Base-by-base conservation (phyloP, 108 stramenopile species). In the Cyclostephanos invisitatus region DNA sequence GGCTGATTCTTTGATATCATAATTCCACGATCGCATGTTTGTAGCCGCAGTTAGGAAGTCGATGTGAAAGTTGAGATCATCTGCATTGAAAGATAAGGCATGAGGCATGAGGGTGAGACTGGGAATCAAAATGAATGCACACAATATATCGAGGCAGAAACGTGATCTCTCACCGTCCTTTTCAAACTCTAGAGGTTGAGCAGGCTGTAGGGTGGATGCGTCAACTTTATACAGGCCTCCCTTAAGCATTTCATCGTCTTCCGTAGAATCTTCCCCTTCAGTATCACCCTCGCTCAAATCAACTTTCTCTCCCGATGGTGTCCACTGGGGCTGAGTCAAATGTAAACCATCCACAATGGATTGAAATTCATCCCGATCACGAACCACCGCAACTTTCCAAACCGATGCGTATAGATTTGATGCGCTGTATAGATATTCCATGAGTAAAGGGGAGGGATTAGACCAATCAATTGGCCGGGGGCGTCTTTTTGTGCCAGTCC, bases 401-500 rank as follows among this genome's bases (percentile, higher is more conserved):
- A 83, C 74, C 6, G 68, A 50, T 7, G 93, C 93, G 62, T 88
- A 91, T 24, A 94, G 75, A 46, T 78, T 87, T 15, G 93, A 90
- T 28, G 85, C 87, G 58, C 86, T 61, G 51, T 75, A 71, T 58
- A 94, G 58, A 68, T 92, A 94, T 40, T 69, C 87, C 67, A 91
- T 67, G 73, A 91, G 89, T 25, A 80, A 42, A 14, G 76, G 78
- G 62, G 89, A 81, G 27, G 74, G 69, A 7, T 72, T 48, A 57
- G 74, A 81, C 71, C 92, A 94, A 58, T 74, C 75, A 44, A 89
- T 51, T 7, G 91, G 84, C 11, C 77, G 70, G 25, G 93, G 93
- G 36, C 90, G 87, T 21, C 86, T 82, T 82, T 94, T 85, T 2
- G 91, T 87, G n/a, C 89, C 91, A n/a, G 86, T 82, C 89, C 89